Conservation (phyloP, 2,329 filamentous ascomycete genomes). For the Aspergillus carbonarius region DNA sequence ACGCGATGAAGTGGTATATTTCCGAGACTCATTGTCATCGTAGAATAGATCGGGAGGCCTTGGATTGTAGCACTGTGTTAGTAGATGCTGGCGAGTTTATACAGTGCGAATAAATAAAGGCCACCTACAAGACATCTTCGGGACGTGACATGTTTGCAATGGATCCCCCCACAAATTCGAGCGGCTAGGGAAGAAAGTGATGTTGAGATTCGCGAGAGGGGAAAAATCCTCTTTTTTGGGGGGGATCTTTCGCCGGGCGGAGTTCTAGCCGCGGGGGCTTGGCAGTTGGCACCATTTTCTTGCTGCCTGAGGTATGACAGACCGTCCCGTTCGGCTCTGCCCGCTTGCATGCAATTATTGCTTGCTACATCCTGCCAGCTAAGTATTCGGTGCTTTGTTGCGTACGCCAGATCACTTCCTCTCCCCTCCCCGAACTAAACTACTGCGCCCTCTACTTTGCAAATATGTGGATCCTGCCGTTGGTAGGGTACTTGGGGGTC, state of each 20-base stretch:
- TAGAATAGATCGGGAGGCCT: slow-evolving; percentile 97
- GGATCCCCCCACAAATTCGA: background rate
- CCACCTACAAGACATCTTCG: slow-evolving; percentile 79
- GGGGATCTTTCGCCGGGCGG: background rate
- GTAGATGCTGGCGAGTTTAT: slow-evolving; percentile 13
- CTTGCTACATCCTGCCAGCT: background rate
- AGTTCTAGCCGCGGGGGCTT: background rate
- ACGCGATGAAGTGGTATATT: slow-evolving; percentile 94
- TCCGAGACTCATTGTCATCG: slow-evolving; percentile 90
- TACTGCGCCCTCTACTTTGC: background rate
- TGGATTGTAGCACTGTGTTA: slow-evolving; percentile 8
- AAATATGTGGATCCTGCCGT: slow-evolving; percentile 90
- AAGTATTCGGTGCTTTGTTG: background rate
- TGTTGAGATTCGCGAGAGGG: background rate
- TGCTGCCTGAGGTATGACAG: background rate
- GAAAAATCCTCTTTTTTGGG: background rate
- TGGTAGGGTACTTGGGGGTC: slow-evolving; percentile 86
- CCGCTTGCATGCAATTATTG: background rate
- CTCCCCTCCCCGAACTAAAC: background rate
- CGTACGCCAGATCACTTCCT: background rate
- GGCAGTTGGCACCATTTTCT: background rate
- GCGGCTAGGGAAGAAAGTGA: background rate
- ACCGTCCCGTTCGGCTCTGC: background rate
- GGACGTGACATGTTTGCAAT: slow-evolving; percentile 81
- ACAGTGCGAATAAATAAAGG: background rate